Evolutionary conservation across 257 asterid species (phyloP), one percentile per base, ranked within the genome.

Genomic region (Gentiana dahurica): DNA sequence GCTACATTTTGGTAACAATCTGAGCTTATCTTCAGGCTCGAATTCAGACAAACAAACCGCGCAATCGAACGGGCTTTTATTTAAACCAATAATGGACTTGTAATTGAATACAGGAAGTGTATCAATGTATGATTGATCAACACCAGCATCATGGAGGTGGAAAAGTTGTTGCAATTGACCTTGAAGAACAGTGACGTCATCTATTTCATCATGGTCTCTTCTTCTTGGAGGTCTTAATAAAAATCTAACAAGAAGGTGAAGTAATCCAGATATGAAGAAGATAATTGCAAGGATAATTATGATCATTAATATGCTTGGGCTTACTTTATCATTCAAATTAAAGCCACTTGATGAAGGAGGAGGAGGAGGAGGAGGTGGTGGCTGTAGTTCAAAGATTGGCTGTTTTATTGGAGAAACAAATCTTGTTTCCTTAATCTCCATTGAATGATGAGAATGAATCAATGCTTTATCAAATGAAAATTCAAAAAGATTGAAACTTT

Each of bases 81-180:
- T 15, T 6, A 77, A 78, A n/a, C 98, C 98, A 11, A 87, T 81
- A 37, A 91, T 85, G 33, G 96, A 79, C 33, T 85, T 85, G 73
- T 91, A 91, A 41, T 64, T 77, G 69, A 91, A 91, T 0, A 91
- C 69, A 32, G 95, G 98, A 3, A 91, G 87, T 0, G 92, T 73
- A 8, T 91, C 98, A 4, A 91, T 91, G 55, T 77, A 91, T 5
- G 98, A 91, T 63, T 91, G 98, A 59, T 91, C 98, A 5, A 91
- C 96, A 5, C 98, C 96, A 12, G 94, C 74, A 69, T 90, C 98
- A 53, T 90, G 98, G 1, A 90, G 72, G 64, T 87, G 80, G 44
- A 90, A 90, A 38, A 91, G 98, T 55, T 91, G 98, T 74, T 91
- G 98, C 38, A 91, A 65, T 73, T 85, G 98, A 24, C 98, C 98